phyloP scores from a whole-genome alignment of 164 flowering plant genomes.

The Stephania cephalantha region DNA sequence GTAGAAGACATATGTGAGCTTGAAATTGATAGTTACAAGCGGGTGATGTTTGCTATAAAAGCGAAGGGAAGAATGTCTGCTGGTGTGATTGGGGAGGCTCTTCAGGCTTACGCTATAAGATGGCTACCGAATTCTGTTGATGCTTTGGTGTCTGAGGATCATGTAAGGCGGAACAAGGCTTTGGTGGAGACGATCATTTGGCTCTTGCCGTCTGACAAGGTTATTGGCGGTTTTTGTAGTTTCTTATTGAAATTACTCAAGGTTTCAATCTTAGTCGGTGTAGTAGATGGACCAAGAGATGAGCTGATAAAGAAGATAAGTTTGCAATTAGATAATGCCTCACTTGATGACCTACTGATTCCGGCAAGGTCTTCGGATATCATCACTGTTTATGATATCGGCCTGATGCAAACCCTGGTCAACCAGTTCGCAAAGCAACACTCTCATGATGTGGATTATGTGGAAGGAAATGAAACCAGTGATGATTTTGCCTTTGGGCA shows the following conservation, averaged over 20 bases:
- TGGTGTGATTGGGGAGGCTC: conserved; percentile 66
- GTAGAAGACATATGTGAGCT: conserved; percentile 85
- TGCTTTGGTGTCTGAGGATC: conserved; percentile 46
- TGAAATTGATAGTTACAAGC: conserved; percentile 68
- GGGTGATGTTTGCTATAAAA: conserved; percentile 65
- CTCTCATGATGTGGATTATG: conserved; percentile 15
- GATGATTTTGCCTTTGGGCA: conserved; percentile 35
- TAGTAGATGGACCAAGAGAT: conserved; percentile 47
- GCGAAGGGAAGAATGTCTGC: conserved; percentile 80
- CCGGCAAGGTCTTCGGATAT: conserved; percentile 45
- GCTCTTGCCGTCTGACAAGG: conserved; percentile 58
- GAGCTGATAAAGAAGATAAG: conserved; percentile 54
- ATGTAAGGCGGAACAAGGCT: conserved; percentile 37
- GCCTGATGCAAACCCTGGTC: conserved; percentile 50
- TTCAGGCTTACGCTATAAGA: conserved; percentile 57
- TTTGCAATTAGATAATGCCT: conserved; percentile 61
- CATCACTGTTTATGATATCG: conserved; percentile 54
- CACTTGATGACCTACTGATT: conserved; percentile 64
- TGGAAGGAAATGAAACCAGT: conserved; percentile 27
- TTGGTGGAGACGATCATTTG: conserved; percentile 63
- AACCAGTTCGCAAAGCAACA: conserved; percentile 33
- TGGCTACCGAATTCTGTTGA: conserved; percentile 77
- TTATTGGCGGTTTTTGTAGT: conserved; percentile 60
- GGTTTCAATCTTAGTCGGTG: conserved; percentile 58
- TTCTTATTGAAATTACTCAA: conserved; percentile 76